phyloP scores from a whole-genome alignment of 1,139 yeast species.

The Zygosaccharomyces pseudobailii region DNA sequence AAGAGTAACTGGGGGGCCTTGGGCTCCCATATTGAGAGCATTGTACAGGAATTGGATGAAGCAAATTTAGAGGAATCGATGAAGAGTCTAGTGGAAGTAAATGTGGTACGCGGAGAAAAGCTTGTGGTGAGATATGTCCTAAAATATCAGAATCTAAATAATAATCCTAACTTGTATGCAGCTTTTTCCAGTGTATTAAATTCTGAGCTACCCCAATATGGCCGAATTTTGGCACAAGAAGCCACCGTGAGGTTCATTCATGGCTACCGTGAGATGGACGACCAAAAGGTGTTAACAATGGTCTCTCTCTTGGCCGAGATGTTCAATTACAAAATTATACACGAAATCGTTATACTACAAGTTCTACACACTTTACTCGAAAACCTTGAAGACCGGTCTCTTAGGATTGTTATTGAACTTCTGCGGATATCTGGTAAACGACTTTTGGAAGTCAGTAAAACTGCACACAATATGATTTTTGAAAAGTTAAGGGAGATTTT shows the following conservation, averaged over 20 bases:
- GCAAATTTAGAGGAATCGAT: slow-evolving; percentile 11
- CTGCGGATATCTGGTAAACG: slow-evolving; percentile 44
- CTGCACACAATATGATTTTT: slow-evolving; percentile 49
- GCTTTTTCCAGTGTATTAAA: slow-evolving; percentile 58
- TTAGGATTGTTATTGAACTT: slow-evolving; percentile 45
- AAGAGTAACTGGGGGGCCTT: slow-evolving; percentile 17
- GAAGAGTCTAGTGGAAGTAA: slow-evolving; percentile 15
- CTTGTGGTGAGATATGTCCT: slow-evolving; percentile 14
- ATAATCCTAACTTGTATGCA: slow-evolving; percentile 43
- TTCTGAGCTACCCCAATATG: slow-evolving; percentile 65
- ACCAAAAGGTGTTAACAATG: slow-evolving; percentile 40
- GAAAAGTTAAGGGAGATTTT: slow-evolving; percentile 58
- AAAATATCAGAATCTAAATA: slow-evolving; percentile 6
- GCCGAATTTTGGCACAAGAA: slow-evolving; percentile 52
- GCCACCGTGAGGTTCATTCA: slow-evolving; percentile 57
- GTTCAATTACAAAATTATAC: slow-evolving; percentile 59
- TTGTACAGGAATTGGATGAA: slow-evolving; percentile 8
- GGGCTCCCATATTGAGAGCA: slow-evolving; percentile 11
- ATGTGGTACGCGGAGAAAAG: slow-evolving; percentile 16
- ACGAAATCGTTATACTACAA: slow-evolving; percentile 61
- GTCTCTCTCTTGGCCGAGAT: slow-evolving; percentile 56
- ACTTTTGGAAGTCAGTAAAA: slow-evolving; percentile 40
- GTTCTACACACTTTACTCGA: slow-evolving; percentile 55
- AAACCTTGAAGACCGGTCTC: slow-evolving; percentile 49
- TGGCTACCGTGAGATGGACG: slow-evolving; percentile 48